Percentiles rank a stretch among this genome's conserved stretches.
Evolutionary conservation across 441 rosid species (phyloP).

Genomic region (Populus tomentosa): DNA sequence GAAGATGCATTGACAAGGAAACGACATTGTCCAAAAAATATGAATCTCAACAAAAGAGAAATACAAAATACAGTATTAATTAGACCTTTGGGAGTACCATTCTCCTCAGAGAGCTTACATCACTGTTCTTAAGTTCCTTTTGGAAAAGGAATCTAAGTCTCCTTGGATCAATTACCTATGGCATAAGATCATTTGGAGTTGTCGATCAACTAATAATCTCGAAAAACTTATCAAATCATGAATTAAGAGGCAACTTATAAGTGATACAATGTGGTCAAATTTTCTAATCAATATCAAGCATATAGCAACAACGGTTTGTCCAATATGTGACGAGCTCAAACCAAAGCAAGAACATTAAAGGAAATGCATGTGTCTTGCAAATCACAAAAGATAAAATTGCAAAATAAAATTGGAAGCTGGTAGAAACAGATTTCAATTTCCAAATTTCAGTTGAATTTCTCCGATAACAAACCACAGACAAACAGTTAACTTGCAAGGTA

Average conservation of each 20-base stretch:
- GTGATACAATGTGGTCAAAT: neutral
- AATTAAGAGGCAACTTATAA: neutral
- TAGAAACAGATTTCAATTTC: neutral
- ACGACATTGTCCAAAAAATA: neutral
- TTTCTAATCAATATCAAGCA: neutral
- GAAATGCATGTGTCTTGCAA: neutral
- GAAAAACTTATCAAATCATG: neutral
- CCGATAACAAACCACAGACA: neutral
- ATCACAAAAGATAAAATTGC: neutral
- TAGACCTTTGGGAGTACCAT: conserved; percentile 94
- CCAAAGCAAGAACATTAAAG: neutral
- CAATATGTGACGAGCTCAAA: neutral
- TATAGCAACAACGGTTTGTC: neutral
- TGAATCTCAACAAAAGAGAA: neutral
- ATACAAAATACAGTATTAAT: neutral
- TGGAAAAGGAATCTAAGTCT: conserved; percentile 79
- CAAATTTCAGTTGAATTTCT: neutral
- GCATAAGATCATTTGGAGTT: neutral
- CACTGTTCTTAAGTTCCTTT: conserved; percentile 94
- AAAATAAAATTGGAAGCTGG: neutral
- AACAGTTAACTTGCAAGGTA: neutral
- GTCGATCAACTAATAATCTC: neutral
- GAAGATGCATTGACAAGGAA: neutral
- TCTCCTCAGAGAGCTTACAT: conserved; percentile 84
- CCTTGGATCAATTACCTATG: conserved; percentile 61